Base-by-base conservation (phyloP, 2,329 filamentous ascomycete species). In the Stachybotrys chartarum region DNA sequence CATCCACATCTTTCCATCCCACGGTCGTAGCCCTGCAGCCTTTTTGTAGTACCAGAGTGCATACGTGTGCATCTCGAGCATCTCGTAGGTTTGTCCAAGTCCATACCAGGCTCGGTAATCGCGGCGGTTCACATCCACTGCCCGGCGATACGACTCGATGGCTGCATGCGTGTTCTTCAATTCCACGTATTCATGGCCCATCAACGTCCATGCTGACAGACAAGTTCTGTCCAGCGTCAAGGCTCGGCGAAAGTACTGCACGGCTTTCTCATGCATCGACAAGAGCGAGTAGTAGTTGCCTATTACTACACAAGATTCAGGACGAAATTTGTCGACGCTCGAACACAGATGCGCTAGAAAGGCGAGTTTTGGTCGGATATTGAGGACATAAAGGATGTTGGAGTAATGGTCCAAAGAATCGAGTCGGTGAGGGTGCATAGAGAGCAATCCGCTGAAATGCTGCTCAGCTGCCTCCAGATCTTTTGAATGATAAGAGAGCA, bases 41-140 rank as follows among this genome's bases (percentile, higher is more conserved):
- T 94, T 91, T 68, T 97, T 95, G 75, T 96, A 97, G 73, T 99
- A 99, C 82, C 94, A 97, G 0, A 99, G 75, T 1, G 93, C 92
- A 69, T 99, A 99, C 48, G 92, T 91, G 67, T 96, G 90, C 91
- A 97, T 97, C 72, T 99, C 94, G 8, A 99, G 82, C 62, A 99
- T 89, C 70, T 99, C 94, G 66, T 99, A 99, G 1, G 94, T 95
- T 69, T 97, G 93, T 1, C 94, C 94, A 0, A 99, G 79, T 39
- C 94, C 94, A 68, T 99, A 97, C 94, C 94, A 99, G 5, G 94
- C 94, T 56, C 94, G 88, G 70, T 97, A 97, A 70, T 99, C 94
- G 63, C 94, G 90, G 39, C 93, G 85, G 66, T 99, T 97, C 62
- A 94, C 90, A 65, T 99, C 94, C 1, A 99, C 93, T 1, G 94